Base-by-base conservation (phyloP, 129 eudicot species). In the Tagetes erecta region DNA sequence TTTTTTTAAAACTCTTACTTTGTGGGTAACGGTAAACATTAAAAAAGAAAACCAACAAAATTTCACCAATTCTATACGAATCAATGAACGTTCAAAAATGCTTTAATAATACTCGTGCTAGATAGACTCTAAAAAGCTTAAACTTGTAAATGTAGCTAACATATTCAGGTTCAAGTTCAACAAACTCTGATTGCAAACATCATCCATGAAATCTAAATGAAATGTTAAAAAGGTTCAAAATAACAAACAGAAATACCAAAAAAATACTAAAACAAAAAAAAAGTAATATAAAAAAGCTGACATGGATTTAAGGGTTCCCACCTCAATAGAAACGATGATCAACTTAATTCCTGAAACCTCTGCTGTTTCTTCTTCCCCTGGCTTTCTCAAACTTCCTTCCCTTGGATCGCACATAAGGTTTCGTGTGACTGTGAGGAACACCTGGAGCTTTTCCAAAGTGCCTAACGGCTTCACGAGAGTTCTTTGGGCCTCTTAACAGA, bases 401-500 rank as follows among this genome's bases (percentile, higher is more conserved):
- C 86, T 81, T 89, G 14, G 97, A 67, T 56, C 97, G 87, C 40
- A 92, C 97, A 69, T 86, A 89, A 0, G 97, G 97, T 81, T 92
- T 92, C 70, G 89, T 92, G 86, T 92, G 97, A 63, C 94, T 87
- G 88, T 89, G 91, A 13, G 97, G 97, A 6, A 92, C 97, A 85
- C 97, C 96, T 30, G 97, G 97, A 62, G 97, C 97, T 64, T 85
- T 85, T 9, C 97, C 96, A 75, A 91, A 91, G 89, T 91, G 97
- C 77, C 52, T 83, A 52, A 84, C 92, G 5, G 97, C 96, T 67
- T 91, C 97, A 72, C 97, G 91, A 12, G 87, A 72, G 45, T 91
- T 91, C 86, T 84, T 84, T 8, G 97, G 95, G 39, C 97, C 97
- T 80, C 96, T 84, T 6, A 91, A 85, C 41, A 91, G 85, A 3